A percentile compares a stretch with the other conserved stretches of the same genome.
phyloP scores from a whole-genome alignment of 495 filamentous ascomycete species.

The Mycothermus thermophilus region DNA sequence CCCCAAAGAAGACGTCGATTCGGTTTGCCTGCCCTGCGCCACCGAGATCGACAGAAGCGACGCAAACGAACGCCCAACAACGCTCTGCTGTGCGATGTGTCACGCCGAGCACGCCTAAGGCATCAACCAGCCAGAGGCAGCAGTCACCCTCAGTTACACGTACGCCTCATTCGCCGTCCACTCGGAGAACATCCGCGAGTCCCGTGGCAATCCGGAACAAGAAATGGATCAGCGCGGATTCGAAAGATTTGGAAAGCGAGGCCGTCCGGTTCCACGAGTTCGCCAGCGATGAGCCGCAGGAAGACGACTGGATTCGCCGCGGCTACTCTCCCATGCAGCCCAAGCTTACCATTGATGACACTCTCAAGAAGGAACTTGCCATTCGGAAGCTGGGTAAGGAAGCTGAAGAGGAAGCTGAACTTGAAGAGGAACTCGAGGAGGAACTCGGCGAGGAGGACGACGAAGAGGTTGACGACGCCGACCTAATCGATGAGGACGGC shows the following conservation, averaged over 20 bases:
- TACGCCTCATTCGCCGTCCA: conserved; percentile 34
- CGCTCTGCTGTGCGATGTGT: conserved; percentile 9
- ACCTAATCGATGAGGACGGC: conserved; percentile 24
- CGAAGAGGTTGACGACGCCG: conserved; percentile 38
- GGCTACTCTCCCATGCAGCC: conserved; percentile 41
- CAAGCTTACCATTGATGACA: conserved; percentile 77
- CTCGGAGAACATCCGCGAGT: conserved; percentile 22
- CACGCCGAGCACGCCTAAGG: conserved; percentile 13
- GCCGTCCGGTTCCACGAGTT: conserved; percentile 82
- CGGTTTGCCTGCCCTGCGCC: conserved; percentile 36
- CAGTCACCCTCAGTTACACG: conserved; percentile 34
- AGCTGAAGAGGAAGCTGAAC: conserved; percentile 70
- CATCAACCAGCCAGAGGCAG: conserved; percentile 26
- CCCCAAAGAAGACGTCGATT: conserved; percentile 31
- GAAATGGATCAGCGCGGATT: conserved; percentile 36
- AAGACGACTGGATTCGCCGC: conserved; percentile 76
- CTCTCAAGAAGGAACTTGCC: conserved; percentile 74
- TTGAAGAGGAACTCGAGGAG: conserved; percentile 50
- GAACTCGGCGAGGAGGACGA: conserved; percentile 32
- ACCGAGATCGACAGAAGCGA: conserved; percentile 3
- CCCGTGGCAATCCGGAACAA: conserved; percentile 20
- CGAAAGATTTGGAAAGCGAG: conserved; percentile 48
- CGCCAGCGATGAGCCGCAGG: conserved; percentile 61
- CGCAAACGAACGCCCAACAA: conserved; percentile 5
- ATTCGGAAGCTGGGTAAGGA: conserved; percentile 82